Percentiles rank a stretch among this genome's conserved stretches.
phyloP scores from a whole-genome alignment of 768 basidiomycete genomes.

The Cyclocybe cylindracea region DNA sequence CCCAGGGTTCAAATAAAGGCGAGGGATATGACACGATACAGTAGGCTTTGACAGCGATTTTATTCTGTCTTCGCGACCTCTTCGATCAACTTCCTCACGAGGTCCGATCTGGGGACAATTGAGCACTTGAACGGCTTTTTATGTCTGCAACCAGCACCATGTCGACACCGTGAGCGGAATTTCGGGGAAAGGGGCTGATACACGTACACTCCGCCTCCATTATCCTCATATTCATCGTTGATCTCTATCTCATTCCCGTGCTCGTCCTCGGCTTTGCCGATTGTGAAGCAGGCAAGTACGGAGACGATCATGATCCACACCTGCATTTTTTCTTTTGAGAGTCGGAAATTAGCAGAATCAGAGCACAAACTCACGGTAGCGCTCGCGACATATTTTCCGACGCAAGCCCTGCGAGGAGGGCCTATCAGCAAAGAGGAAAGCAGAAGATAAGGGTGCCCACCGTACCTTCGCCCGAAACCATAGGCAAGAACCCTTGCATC shows the following conservation, averaged over 20 bases:
- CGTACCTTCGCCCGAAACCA: conserved; percentile 39
- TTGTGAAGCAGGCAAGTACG: conserved; percentile 26
- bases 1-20: no score
- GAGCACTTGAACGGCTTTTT: no score
- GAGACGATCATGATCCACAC: conserved; percentile 24
- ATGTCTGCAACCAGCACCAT: no score
- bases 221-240: conserved; percentile 2
- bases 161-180: no score
- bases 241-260: conserved; percentile 16
- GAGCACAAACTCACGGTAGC: conserved; percentile 1
- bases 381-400: conserved; percentile 23
- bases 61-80: no score
- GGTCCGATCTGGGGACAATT: no score
- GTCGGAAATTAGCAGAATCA: background rate
- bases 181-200: no score
- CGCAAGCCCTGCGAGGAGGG: background rate
- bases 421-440: background rate
- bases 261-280: conserved; percentile 24
- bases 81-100: no score
- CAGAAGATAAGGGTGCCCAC: background rate
- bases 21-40: no score
- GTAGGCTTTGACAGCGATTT: no score
- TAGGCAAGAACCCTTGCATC: conserved; percentile 35
- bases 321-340: background rate
- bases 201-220: no score